Base-by-base conservation (phyloP, 2,329 filamentous ascomycete genomes). In the Apiospora phragmitis region DNA sequence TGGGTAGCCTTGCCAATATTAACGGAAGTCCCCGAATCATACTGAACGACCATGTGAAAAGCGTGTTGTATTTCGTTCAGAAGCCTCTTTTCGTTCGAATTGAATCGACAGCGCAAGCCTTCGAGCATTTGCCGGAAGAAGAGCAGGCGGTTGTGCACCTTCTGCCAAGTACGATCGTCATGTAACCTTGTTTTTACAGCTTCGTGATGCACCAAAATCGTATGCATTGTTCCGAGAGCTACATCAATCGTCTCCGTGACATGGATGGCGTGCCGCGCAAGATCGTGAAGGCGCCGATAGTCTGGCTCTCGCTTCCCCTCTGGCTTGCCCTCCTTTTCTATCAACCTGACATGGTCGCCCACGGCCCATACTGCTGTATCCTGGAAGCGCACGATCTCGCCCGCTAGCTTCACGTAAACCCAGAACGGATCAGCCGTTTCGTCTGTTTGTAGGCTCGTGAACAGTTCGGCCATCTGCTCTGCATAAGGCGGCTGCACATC, bases 11-110 rank as follows among this genome's bases (percentile, higher is more conserved):
- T 77, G 0, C 81, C 80, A 12, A 87, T 83, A 11, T 80, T 68
- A 1, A 86, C 78, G 0, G 83, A 81, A 0, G 79, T 74, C 0
- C 74, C 71, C 0, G 83, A 66, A 66, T 86, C 83, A 45, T 82
- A 76, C 71, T 85, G 83, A 0, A 83, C 80, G 0, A 85, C 82
- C 0, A 74, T 79, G 72, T 86, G 84, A 75, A 84, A 87, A 0
- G 81, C 75, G 72, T 91, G 80, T 70, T 90, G 79, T 79, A 91
- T 83, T 84, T 91, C 77, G 80, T 90, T 78, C 77, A 86, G 67
- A 75, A 91, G 80, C 71, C 89, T 73, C 18, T 83, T 78, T 16
- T 81, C 79, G 74, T 83, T 85, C 0, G 84, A 80, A 0, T 72
- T 71, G 0, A 83, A 79, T 16, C 85, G 80, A 14, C 77, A 72